A percentile compares a stretch with the other conserved stretches of the same genome.
Evolutionary conservation across 2,329 filamentous ascomycete species (phyloP).

Genomic region (Colletotrichum coccodes): DNA sequence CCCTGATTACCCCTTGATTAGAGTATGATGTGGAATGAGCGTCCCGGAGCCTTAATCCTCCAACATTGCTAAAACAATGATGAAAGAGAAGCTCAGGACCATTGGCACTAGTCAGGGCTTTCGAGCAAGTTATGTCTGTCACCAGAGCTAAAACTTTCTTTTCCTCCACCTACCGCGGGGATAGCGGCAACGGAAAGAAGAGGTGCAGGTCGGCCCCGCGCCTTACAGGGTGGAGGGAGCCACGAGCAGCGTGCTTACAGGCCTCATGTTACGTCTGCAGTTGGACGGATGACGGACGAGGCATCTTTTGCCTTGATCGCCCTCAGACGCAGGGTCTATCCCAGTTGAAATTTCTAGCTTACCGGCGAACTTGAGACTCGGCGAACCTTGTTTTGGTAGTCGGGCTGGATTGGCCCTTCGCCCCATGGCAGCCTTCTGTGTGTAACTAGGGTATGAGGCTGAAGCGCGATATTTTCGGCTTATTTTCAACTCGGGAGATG

Average conservation of each 20-base stretch:
- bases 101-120: conserved; percentile 6
- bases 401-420: not conserved
- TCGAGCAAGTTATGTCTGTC: not conserved
- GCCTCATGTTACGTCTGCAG: no score
- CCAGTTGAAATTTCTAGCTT: not conserved
- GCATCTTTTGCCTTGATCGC: not conserved
- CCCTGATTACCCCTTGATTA: not conserved
- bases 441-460: no score
- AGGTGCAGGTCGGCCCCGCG: not conserved
- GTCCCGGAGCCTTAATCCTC: not conserved
- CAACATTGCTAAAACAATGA: conserved; percentile 10
- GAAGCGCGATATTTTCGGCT: not conserved
- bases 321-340: not conserved
- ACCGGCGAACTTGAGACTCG: not conserved
- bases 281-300: not conserved
- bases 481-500: not conserved
- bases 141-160: not conserved
- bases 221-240: not conserved
- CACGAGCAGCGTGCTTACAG: not conserved
- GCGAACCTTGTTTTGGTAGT: not conserved
- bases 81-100: not conserved
- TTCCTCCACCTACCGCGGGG: not conserved
- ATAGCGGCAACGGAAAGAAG: not conserved
- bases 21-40: not conserved
- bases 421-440: not conserved